Evolutionary conservation across 257 asterid genomes (phyloP).

Genomic region (Fraxinus americana): DNA sequence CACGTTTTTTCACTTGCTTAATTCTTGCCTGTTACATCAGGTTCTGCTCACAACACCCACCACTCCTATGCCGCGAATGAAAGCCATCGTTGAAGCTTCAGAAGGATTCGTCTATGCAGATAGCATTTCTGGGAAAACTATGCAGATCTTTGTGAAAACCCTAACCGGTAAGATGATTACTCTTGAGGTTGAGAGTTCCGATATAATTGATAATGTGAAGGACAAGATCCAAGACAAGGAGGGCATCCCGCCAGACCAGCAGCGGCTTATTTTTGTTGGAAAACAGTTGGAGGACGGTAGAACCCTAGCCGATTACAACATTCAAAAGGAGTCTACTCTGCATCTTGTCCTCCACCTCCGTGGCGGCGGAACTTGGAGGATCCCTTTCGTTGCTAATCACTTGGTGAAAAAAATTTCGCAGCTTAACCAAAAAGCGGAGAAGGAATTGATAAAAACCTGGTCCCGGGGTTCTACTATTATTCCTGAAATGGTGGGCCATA

Average conservation of each 20-base stretch:
- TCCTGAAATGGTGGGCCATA: constrained; percentile 63
- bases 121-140: background rate
- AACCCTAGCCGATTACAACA: background rate
- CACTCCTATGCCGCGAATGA: constrained; percentile 73
- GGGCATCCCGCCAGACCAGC: background rate
- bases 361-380: constrained; percentile 43
- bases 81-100: constrained; percentile 73
- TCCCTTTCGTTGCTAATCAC: constrained; percentile 63
- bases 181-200: background rate
- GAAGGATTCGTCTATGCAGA: constrained; percentile 69
- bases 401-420: constrained; percentile 40
- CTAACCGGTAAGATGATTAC: background rate
- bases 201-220: background rate
- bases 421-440: constrained; percentile 27
- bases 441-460: constrained; percentile 59
- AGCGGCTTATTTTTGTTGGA: background rate
- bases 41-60: constrained; percentile 91
- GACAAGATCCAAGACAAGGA: background rate
- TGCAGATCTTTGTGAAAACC: constrained; percentile 1
- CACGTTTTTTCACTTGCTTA: background rate
- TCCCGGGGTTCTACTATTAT: constrained; percentile 54
- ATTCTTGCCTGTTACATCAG: constrained; percentile 37
- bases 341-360: background rate
- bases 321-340: background rate
- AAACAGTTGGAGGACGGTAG: background rate